phyloP scores from a whole-genome alignment of 768 basidiomycete species.

The Suillus discolor region DNA sequence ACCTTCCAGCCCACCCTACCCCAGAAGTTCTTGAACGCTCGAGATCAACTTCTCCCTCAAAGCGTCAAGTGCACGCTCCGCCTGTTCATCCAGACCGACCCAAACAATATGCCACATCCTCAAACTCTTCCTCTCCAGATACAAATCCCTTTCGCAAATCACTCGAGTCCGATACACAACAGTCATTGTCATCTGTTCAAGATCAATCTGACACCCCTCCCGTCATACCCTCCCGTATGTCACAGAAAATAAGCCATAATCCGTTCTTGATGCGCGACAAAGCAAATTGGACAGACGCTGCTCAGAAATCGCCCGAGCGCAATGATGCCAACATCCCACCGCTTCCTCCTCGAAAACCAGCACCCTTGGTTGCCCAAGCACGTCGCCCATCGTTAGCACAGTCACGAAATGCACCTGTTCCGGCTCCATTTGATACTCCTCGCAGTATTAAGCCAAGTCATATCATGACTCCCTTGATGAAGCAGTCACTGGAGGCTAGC shows the following conservation, averaged over 20 bases:
- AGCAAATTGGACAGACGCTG: constrained; percentile 7
- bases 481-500: constrained; percentile 72
- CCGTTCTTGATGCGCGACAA: constrained; percentile 32
- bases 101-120: constrained; percentile 22
- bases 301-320: constrained; percentile 10
- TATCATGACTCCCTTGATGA: constrained; percentile 65
- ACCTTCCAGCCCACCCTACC: constrained; percentile 21
- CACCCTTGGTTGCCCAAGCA: constrained; percentile 15
- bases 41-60: constrained; percentile 24
- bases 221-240: constrained; percentile 14
- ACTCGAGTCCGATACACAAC: constrained; percentile 15
- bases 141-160: constrained; percentile 33
- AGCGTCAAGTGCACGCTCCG: constrained; percentile 24
- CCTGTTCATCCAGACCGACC: constrained; percentile 31
- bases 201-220: constrained; percentile 13
- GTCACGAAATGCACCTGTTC: constrained; percentile 7
- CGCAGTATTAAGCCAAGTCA: constrained; percentile 39
- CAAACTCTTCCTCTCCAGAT: constrained; percentile 24
- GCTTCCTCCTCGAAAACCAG: constrained; percentile 40
- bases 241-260: constrained; percentile 31
- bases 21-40: constrained; percentile 6
- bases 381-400: constrained; percentile 22
- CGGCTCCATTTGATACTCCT: constrained; percentile 17
- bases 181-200: background rate
- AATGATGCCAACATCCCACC: constrained; percentile 30